Base-by-base conservation (phyloP, 495 filamentous ascomycete species). In the Neurospora sp. region DNA sequence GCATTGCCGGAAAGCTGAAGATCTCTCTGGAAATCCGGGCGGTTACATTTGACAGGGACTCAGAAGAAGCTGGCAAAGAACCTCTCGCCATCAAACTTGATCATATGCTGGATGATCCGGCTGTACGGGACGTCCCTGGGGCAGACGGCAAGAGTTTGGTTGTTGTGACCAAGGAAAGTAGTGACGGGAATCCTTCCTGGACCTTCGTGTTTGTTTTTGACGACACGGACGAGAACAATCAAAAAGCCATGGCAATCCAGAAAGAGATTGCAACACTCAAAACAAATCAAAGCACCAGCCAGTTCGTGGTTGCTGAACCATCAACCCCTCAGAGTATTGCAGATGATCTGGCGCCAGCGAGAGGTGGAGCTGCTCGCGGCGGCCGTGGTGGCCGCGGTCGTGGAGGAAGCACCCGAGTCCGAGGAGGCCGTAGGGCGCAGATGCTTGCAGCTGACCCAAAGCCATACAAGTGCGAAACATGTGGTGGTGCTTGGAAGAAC, bases 401-500 rank as follows among this genome's bases (percentile, higher is more conserved):
- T 11, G 77, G 75, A 39, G 72, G 76, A 12, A 46, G 60, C 20
- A 73, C 69, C 9, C 46, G 75, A 12, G 74, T 76, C 12, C 71
- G 74, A 9, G 75, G 76, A 31, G 75, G 74, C 35, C 72, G 74
- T 37, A 80, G 74, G 49, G 69, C 75, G 37, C 66, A 69, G 31
- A 41, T 77, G 31, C 23, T 71, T 9, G 72, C 69, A 38, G 72
- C 66, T 3, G 75, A 74, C 4, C 54, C 69, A 10, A 84, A 81
- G 70, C 72, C 78, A 0, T 86, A 46, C 39, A 76, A 78, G 16
- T 89, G 87, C 73, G 80, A 84, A 5, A 84, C 80, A 20, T 89
- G 87, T 70, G 85, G 83, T 14, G 80, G 79, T 8, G 75, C 76
- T 31, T 89, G 84, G 83, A 88, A 87, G 73, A 88, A 88, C 72